phyloP scores from a whole-genome alignment of 495 filamentous ascomycete species.

The Xylaria sp. region DNA sequence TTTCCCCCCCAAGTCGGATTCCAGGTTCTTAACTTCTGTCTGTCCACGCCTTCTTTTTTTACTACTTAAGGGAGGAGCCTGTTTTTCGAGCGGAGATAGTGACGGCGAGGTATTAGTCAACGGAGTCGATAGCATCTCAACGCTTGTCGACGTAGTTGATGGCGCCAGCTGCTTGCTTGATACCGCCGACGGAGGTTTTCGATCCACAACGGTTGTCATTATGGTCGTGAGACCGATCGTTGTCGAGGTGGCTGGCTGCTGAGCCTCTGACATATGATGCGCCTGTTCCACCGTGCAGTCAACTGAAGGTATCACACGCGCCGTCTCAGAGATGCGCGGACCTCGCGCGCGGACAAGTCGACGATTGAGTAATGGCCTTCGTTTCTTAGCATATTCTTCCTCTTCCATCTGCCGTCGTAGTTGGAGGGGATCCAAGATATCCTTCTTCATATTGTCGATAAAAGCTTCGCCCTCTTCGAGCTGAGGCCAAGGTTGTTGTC shows the following conservation, averaged over 20 bases:
- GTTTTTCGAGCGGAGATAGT: background rate
- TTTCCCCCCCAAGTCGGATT: background rate
- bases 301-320: background rate
- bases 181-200: background rate
- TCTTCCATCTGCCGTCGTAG: background rate
- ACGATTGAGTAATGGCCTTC: background rate
- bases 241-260: background rate
- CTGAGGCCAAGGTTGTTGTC: background rate
- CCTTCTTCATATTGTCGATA: slow-evolving; percentile 9
- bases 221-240: background rate
- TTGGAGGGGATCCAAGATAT: background rate
- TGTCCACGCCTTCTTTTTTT: background rate
- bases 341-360: background rate
- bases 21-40: background rate
- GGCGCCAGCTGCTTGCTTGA: background rate
- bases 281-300: background rate
- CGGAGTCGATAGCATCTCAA: background rate
- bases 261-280: background rate
- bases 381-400: background rate
- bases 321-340: background rate
- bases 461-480: background rate
- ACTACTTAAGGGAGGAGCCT: background rate
- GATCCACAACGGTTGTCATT: background rate
- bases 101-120: background rate
- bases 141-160: background rate